Evolutionary conservation across 2,329 filamentous ascomycete species (phyloP).

Genomic region (Exserohilum turcica): DNA sequence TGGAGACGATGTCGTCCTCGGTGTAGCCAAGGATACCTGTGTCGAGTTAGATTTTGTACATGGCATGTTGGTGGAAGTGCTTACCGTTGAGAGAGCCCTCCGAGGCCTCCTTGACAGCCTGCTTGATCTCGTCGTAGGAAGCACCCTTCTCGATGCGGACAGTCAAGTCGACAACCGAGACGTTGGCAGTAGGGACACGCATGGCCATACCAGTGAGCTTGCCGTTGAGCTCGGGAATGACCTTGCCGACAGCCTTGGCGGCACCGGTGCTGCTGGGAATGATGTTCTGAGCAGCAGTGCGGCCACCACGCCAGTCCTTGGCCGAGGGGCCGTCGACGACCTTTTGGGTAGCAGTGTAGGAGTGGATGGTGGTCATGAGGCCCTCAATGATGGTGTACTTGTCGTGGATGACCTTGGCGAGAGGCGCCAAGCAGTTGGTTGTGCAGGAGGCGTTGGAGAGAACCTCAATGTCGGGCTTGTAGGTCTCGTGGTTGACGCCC

Average conservation of each 20-base stretch:
- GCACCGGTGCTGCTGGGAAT: conserved; percentile 99
- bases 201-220: conserved; percentile 99
- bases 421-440: conserved; percentile 99
- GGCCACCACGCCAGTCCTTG: conserved; percentile 99
- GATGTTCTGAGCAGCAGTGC: conserved; percentile 99
- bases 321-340: conserved; percentile 95
- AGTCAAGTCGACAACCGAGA: conserved; percentile 98
- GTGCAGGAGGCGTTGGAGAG: conserved; percentile 99
- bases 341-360: conserved; percentile 99
- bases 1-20: conserved; percentile 95
- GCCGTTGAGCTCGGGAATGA: conserved; percentile 96
- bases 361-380: conserved; percentile 99
- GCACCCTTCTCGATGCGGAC: conserved; percentile 90
- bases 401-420: conserved; percentile 99
- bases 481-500: conserved; percentile 95
- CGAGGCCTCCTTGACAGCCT: conserved; percentile 80
- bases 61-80: conserved; percentile 34
- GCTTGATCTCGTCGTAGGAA: conserved; percentile 90
- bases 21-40: conserved; percentile 89
- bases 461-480: conserved; percentile 88
- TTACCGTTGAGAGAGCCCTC: conserved; percentile 84
- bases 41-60: conserved; percentile 24
- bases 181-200: conserved; percentile 98
- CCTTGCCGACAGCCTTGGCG: conserved; percentile 99
- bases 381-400: conserved; percentile 97